phyloP scores from a whole-genome alignment of 1,284 basidiomycete species.

The Peniophora sp. region DNA sequence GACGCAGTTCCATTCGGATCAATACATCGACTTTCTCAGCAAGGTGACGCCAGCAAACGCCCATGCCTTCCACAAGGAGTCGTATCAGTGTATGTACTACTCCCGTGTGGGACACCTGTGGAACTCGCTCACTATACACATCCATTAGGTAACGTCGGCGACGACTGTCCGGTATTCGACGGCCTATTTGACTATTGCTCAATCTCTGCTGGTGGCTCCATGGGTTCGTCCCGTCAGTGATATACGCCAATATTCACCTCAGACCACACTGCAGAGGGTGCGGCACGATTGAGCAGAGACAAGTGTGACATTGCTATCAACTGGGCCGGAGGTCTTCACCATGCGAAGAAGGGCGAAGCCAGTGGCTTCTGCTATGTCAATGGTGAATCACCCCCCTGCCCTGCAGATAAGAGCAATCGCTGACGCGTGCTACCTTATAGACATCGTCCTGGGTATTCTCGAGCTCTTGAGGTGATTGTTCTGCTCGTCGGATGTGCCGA shows the following conservation, averaged over 20 bases:
- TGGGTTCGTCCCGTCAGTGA: conserved; percentile 57
- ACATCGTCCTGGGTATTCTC: conserved; percentile 96
- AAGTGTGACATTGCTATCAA: conserved; percentile 99
- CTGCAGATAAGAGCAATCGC: conserved; percentile 2
- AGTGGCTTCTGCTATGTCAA: conserved; percentile 99
- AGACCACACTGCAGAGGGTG: conserved; percentile 59
- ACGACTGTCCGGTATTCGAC: conserved; percentile 98
- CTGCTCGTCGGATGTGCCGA: not conserved
- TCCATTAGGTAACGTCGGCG: conserved; percentile 72
- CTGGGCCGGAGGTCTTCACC: conserved; percentile 97
- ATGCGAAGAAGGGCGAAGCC: conserved; percentile 98
- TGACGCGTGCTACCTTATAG: conserved; percentile 27
- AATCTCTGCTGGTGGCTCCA: conserved; percentile 96
- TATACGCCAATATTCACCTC: not conserved
- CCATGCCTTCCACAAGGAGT: conserved; percentile 86
- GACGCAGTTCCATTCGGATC: conserved; percentile 93
- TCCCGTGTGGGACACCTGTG: too few relatives aligned
- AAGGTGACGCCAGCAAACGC: conserved; percentile 83
- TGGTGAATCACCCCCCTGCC: too few relatives aligned
- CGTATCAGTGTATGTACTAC: conserved; percentile 80
- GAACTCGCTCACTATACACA: not conserved
- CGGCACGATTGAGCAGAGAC: conserved; percentile 88
- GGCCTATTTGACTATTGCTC: conserved; percentile 98
- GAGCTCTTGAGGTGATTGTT: conserved; percentile 74
- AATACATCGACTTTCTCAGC: conserved; percentile 87